phyloP scores from a whole-genome alignment of 768 basidiomycete species.

The Lentinula boryana region DNA sequence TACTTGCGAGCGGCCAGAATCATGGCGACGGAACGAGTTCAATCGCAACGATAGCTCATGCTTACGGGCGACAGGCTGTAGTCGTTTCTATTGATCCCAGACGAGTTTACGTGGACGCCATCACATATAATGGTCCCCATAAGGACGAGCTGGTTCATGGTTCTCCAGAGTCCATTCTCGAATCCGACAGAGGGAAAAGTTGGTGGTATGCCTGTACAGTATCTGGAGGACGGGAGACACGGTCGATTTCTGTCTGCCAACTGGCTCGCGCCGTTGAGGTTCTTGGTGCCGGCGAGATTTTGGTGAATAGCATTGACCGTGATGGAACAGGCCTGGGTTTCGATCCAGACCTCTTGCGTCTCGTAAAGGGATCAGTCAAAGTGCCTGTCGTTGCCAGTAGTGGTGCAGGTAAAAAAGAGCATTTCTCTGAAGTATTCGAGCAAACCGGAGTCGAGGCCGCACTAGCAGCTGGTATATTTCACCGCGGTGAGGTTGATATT shows the following conservation, averaged over 20 bases:
- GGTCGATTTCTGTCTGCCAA: constrained; percentile 83
- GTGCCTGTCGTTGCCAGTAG: constrained; percentile 96
- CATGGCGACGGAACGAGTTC: constrained; percentile 69
- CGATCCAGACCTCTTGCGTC: constrained; percentile 73
- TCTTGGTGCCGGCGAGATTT: constrained; percentile 91
- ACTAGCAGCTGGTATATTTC: constrained; percentile 96
- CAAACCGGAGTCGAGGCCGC: constrained; percentile 83
- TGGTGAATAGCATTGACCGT: constrained; percentile 94
- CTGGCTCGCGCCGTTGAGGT: constrained; percentile 87
- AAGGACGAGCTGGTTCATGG: constrained; percentile 54
- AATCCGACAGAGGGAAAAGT: constrained; percentile 60
- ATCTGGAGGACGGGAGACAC: constrained; percentile 81
- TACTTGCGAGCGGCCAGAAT: constrained; percentile 42
- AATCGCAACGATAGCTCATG: constrained; percentile 86
- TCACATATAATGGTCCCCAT: constrained; percentile 65
- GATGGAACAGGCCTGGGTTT: constrained; percentile 93
- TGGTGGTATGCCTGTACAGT: constrained; percentile 99
- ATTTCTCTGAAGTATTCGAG: constrained; percentile 86
- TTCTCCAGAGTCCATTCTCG: constrained; percentile 30
- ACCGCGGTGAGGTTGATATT: constrained; percentile 83
- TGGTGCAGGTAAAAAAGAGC: constrained; percentile 76
- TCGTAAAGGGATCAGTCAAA: constrained; percentile 69
- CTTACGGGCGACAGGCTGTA: constrained; percentile 94
- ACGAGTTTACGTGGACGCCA: constrained; percentile 69
- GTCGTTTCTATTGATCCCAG: constrained; percentile 96